Evolutionary conservation across 2,329 filamentous ascomycete genomes (phyloP).

Genomic region (Xylaria sp.): DNA sequence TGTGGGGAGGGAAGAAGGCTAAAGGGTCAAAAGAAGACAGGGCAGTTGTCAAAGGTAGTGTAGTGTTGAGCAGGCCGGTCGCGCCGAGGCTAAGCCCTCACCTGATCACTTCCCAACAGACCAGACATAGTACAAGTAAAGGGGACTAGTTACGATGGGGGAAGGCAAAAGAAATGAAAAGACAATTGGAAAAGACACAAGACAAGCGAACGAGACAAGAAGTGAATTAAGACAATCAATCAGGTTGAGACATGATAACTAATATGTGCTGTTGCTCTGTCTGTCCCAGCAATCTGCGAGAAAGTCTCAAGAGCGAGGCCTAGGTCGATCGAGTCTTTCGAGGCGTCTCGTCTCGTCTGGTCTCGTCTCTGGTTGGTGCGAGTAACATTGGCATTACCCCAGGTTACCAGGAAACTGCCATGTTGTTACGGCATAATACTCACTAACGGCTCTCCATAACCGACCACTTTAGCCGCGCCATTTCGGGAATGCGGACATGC

Average conservation of each 20-base stretch:
- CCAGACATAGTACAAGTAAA: conserved; percentile 15
- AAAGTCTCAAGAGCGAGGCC: background rate
- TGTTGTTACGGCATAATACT: background rate
- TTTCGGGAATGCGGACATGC: conserved; percentile 9
- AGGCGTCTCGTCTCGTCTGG: too few species aligned
- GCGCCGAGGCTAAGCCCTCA: conserved; percentile 21
- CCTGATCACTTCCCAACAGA: conserved; percentile 19
- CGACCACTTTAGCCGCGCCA: conserved; percentile 16
- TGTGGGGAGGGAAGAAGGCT: conserved; percentile 12
- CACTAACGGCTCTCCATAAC: conserved; percentile 9
- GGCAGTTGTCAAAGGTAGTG: background rate
- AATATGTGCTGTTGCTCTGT: background rate
- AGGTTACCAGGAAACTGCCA: background rate
- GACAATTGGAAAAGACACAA: background rate
- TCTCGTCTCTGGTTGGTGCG: too few species aligned
- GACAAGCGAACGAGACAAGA: background rate
- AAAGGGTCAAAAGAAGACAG: background rate
- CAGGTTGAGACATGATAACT: background rate
- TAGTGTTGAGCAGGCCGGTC: conserved; percentile 6
- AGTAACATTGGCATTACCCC: too few species aligned
- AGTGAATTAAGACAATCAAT: background rate
- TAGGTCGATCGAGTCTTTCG: background rate
- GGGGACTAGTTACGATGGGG: conserved; percentile 1
- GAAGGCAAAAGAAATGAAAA: conserved; percentile 3
- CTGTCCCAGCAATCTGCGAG: background rate